Evolutionary conservation across 2,329 filamentous ascomycete genomes (phyloP), one percentile per base, ranked within the genome.

Genomic region (Aspergillus unguis): DNA sequence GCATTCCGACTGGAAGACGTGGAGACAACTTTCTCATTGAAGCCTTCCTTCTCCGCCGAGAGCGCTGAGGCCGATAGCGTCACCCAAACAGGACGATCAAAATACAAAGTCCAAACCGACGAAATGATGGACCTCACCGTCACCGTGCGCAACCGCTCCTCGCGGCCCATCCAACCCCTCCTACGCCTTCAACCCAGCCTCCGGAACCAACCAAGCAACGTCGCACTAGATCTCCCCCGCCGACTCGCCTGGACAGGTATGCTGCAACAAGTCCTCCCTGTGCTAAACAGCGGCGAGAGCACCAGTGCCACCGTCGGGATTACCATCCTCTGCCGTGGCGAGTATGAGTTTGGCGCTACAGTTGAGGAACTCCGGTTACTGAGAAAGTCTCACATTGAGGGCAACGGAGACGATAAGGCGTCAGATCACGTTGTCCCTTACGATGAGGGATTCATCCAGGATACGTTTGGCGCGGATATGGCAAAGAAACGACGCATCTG

Each of bases 201-300:
- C 11, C 82, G 87, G 41, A 83, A 91, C 63, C 84, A 92, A 11
- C 82, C 87, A 1, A 79, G 82, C 46, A 85, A 84, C 55, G 78
- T 88, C 10, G 87, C 89, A 2, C 81, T 95, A 11, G 92, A 96
- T 67, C 83, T 92, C 51, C 87, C 87, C 38, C 85, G 89, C 64
- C 89, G 90, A 58, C 80, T 96, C 49, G 85, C 86, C 1, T 94
- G 90, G 86, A 92, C 90, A 58, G 92, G 92, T 1, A 85, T 88
- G 29, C 72, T 96, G 52, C 92, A 96, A 72, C 85, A 86, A 64
- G 78, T 82, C 1, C 74, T 96, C 0, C 84, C 87, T 0, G 65
- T 82, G 5, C 67, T 96, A 1, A 70, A 72, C 5, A 82, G 84
- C 0, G 80, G 83, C 4, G 76, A 80, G 41, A 81, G 72, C n/a